phyloP scores from a whole-genome alignment of 2,329 filamentous ascomycete species.

The Colletotrichum lupini region DNA sequence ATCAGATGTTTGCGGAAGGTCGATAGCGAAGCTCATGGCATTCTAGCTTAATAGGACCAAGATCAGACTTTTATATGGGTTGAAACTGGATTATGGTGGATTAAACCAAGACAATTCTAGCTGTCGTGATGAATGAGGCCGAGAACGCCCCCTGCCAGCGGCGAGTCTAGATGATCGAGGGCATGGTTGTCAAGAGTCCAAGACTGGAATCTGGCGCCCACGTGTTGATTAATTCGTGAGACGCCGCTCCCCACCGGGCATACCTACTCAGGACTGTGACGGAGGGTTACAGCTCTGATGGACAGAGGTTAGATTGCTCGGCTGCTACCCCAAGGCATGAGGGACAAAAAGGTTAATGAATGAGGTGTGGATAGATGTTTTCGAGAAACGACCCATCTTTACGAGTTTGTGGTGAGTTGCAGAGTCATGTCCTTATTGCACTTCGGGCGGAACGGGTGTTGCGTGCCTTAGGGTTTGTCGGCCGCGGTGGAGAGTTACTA shows the following conservation, averaged over 20 bases:
- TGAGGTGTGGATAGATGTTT: slow-evolving; percentile 26
- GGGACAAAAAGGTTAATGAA: slow-evolving; percentile 18
- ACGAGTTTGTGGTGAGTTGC: slow-evolving; percentile 18
- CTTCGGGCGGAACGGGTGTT: slow-evolving; percentile 20
- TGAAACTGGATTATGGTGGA: not conserved
- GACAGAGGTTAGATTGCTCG: not conserved
- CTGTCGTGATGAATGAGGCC: not conserved
- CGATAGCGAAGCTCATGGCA: not conserved
- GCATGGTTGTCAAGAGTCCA: not conserved
- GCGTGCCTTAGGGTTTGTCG: slow-evolving; percentile 17
- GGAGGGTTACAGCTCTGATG: not conserved
- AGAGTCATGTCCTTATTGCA: slow-evolving; percentile 27
- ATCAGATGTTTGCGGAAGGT: not conserved
- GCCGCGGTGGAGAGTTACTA: not conserved
- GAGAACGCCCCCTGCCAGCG: not conserved
- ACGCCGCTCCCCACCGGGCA: not conserved
- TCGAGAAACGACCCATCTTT: slow-evolving; percentile 24
- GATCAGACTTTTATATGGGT: not conserved
- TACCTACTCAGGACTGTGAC: not conserved
- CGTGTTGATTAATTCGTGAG: slow-evolving; percentile 13
- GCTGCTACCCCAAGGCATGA: slow-evolving; percentile 2
- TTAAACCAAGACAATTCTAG: not conserved
- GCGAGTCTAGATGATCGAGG: not conserved
- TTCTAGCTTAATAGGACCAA: not conserved
- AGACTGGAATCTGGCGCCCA: slow-evolving; percentile 14